A percentile compares a stretch with the other conserved stretches of the same genome.
phyloP scores from a whole-genome alignment of 345 rosid genomes.

The Linum usitatissimum region DNA sequence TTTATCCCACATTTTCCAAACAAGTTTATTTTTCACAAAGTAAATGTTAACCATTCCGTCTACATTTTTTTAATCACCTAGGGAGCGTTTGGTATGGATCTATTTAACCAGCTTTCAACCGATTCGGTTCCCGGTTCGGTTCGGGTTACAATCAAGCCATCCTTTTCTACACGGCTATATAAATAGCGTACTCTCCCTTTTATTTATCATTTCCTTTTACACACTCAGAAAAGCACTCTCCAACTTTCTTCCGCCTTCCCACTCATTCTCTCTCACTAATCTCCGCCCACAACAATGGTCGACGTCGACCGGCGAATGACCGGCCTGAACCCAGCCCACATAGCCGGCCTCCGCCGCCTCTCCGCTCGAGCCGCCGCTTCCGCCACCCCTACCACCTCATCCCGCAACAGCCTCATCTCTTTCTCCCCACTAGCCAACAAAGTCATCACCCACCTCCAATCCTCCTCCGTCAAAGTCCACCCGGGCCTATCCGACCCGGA shows the following conservation, averaged over 20 bases:
- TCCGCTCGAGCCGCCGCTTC: constrained; percentile 88
- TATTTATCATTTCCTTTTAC: not conserved
- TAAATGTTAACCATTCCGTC: no score
- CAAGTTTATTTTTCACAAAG: no score
- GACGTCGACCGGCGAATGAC: constrained; percentile 95
- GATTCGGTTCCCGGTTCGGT: no score
- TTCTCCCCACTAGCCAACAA: constrained; percentile 67
- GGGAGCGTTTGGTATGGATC: no score
- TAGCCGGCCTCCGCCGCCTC: constrained; percentile 90
- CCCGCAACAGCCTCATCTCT: constrained; percentile 57
- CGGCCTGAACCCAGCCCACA: constrained; percentile 79
- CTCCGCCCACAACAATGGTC: constrained; percentile 37
- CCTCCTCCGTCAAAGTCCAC: constrained; percentile 65
- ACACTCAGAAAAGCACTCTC: not conserved
- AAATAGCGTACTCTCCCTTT: constrained; percentile 17
- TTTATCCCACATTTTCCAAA: no score
- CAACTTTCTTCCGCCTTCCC: not conserved
- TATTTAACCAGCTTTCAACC: no score
- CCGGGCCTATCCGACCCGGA: constrained; percentile 74
- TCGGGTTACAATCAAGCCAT: constrained; percentile 17
- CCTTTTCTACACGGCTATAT: constrained; percentile 23
- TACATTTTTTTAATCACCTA: no score
- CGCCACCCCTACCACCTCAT: constrained; percentile 40
- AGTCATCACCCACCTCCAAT: constrained; percentile 56
- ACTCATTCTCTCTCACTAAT: not conserved